A percentile compares a stretch with the other conserved stretches of the same genome.
Conservation (phyloP, 805 yeast genomes). For the Martiniozyma abietophila region DNA sequence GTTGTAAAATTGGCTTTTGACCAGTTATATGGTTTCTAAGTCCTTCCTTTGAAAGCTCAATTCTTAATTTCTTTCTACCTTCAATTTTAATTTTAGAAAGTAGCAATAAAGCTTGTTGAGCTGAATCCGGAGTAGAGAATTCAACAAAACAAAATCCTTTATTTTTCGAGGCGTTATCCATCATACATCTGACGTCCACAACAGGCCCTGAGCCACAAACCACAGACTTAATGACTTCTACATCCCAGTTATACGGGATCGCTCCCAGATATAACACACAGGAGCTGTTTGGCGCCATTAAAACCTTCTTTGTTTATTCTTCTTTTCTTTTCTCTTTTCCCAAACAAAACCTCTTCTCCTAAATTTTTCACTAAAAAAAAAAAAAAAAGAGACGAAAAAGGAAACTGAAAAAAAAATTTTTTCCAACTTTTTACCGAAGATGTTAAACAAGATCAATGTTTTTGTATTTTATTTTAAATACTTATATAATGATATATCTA, state of each 20-base stretch:
- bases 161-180: slow-evolving; percentile 47
- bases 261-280: slow-evolving; percentile 51
- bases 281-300: slow-evolving; percentile 16
- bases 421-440: too few species aligned
- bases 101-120: slow-evolving; percentile 37
- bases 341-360: too few species aligned
- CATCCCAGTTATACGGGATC: slow-evolving; percentile 67
- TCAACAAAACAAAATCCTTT: slow-evolving; percentile 65
- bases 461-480: too few species aligned
- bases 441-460: too few species aligned
- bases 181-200: slow-evolving; percentile 56
- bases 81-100: slow-evolving; percentile 37
- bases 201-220: slow-evolving; percentile 68
- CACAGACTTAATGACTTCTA: slow-evolving; percentile 49
- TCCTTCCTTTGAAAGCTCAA: slow-evolving; percentile 57
- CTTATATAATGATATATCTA: too few species aligned
- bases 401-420: too few species aligned
- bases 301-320: background rate
- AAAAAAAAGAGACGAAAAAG: too few species aligned
- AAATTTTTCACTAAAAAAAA: too few species aligned
- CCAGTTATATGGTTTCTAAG: slow-evolving; percentile 28
- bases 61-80: slow-evolving; percentile 40
- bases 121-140: slow-evolving; percentile 42
- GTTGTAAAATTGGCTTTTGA: slow-evolving; percentile 33
- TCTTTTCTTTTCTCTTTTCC: background rate